These are phyloP conservation scores for Phytopythium aichiense DNA, from an alignment of 352 stramenopile species.

Conservation along the genomic window DNA sequence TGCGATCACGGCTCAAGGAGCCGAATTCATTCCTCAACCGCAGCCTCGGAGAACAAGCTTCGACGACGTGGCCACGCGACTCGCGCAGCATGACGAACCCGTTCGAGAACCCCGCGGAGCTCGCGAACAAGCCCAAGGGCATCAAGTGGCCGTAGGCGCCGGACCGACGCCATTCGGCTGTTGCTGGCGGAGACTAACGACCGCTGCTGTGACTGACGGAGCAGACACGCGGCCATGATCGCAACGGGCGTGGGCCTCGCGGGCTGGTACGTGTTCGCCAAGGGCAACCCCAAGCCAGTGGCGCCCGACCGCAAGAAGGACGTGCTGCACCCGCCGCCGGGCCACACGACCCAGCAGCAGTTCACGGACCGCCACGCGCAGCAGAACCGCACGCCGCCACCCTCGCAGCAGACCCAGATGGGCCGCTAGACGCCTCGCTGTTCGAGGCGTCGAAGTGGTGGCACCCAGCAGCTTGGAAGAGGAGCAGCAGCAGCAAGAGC, in stretches of 20 bases:
- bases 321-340: not conserved
- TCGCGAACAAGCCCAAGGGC: slow-evolving; percentile 1
- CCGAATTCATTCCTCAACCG: not conserved
- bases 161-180: no score
- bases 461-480: no score
- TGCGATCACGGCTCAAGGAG: no score
- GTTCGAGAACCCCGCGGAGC: not conserved
- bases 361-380: slow-evolving; percentile 3
- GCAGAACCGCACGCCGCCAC: slow-evolving; percentile 2
- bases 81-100: not conserved
- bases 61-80: not conserved
- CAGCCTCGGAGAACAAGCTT: not conserved
- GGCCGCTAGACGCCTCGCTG: not conserved
- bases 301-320: not conserved
- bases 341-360: not conserved
- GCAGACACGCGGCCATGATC: not conserved
- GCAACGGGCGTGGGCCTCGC: not conserved
- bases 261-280: slow-evolving; percentile 1
- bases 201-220: no score
- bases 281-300: not conserved
- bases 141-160: slow-evolving; percentile 4
- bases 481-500: not conserved
- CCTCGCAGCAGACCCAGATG: slow-evolving; percentile 1
- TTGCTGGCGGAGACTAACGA: not conserved
- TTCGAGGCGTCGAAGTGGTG: no score